Evolutionary conservation across 352 stramenopile genomes (phyloP).

Genomic region (Globisporangium mamillatum): DNA sequence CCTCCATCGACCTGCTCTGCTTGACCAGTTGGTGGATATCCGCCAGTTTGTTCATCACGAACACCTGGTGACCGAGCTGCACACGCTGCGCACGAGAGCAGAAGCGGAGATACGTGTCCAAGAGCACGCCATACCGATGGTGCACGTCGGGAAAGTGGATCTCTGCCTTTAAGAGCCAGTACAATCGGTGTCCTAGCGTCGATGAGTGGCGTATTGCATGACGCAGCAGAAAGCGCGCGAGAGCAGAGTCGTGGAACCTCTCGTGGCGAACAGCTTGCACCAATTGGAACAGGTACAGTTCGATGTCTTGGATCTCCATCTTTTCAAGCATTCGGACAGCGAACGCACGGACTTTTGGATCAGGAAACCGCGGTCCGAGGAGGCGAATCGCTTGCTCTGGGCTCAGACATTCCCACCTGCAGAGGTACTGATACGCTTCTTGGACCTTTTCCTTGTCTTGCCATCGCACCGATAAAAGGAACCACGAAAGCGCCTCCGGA

Average conservation of each 20-base stretch:
- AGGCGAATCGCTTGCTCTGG: not conserved
- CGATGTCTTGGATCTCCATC: not conserved
- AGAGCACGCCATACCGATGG: not conserved
- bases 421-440: not conserved
- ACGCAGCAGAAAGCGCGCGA: not conserved
- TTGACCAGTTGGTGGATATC: not conserved
- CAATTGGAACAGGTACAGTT: not conserved
- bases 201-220: not conserved
- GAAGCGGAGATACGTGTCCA: not conserved
- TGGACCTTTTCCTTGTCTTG: not conserved
- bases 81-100: not conserved
- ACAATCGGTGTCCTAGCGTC: not conserved
- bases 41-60: not conserved
- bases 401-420: not conserved
- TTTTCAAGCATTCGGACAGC: not conserved
- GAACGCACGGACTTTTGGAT: not conserved
- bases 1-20: not conserved
- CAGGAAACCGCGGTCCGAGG: not conserved
- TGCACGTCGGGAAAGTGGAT: not conserved
- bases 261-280: not conserved
- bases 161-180: not conserved
- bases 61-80: not conserved
- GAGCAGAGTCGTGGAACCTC: not conserved
- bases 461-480: not conserved
- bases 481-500: not conserved